These are phyloP conservation scores for Cadophora malorum DNA, from an alignment of 2,329 filamentous ascomycete species.

Conservation along the genomic window DNA sequence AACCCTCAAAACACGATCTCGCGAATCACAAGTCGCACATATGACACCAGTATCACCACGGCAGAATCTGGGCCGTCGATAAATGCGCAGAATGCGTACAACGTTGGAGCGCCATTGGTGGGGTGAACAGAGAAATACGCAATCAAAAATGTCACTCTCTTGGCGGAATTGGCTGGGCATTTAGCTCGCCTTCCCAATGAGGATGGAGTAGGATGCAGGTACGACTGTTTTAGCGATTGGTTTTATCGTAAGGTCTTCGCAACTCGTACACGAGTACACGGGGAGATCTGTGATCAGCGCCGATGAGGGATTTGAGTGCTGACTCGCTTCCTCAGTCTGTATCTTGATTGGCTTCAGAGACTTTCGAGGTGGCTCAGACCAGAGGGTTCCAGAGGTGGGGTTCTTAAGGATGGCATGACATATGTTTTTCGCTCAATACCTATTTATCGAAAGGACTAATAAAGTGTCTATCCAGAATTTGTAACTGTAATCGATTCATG, in stretches of 20 bases:
- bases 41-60: neutral
- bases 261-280: neutral
- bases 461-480: too few species aligned
- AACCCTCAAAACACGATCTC: slow-evolving; percentile 7
- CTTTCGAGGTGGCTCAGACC: neutral
- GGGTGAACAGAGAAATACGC: neutral
- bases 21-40: slow-evolving; percentile 12
- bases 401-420: neutral
- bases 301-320: slow-evolving; percentile 8
- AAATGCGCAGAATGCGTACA: neutral
- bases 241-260: neutral
- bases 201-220: slow-evolving; percentile 8
- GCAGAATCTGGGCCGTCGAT: neutral
- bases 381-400: neutral
- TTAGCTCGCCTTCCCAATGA: neutral
- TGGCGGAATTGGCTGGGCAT: slow-evolving; percentile 5
- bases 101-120: neutral
- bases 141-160: slow-evolving; percentile 13
- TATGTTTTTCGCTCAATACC: too few species aligned
- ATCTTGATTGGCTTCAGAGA: neutral
- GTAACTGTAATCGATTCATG: too few species aligned
- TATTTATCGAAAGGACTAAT: too few species aligned
- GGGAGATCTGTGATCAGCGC: neutral
- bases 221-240: slow-evolving; percentile 1
- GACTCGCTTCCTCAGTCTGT: neutral